Evolutionary conservation across 768 basidiomycete genomes (phyloP).

Genomic region (Lentinula boryana): DNA sequence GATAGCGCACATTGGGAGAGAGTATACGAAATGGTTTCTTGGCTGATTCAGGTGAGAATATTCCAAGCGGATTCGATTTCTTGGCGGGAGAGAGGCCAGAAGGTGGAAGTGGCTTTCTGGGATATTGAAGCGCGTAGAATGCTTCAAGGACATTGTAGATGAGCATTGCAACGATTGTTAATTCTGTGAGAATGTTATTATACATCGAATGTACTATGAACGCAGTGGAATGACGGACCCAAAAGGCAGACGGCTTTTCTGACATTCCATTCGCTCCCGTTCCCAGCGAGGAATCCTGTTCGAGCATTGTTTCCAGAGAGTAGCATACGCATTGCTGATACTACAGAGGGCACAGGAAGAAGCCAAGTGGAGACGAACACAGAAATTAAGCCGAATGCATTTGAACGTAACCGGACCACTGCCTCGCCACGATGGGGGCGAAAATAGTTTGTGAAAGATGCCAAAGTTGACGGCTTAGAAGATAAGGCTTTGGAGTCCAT

Average conservation of each 20-base stretch:
- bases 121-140: slow-evolving; percentile 3
- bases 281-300: neutral
- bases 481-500: neutral
- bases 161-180: neutral
- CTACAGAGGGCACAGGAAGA: neutral
- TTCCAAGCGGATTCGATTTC: neutral
- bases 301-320: neutral
- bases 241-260: neutral
- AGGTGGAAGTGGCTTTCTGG: neutral
- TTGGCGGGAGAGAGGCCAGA: neutral
- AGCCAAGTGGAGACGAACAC: slow-evolving; percentile 4
- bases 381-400: neutral
- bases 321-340: neutral
- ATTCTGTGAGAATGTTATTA: neutral
- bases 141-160: neutral
- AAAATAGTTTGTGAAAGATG: neutral
- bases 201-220: neutral
- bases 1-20: neutral
- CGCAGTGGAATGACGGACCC: neutral
- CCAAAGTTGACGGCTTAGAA: neutral
- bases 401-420: neutral
- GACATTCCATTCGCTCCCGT: neutral
- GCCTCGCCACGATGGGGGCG: slow-evolving; percentile 3
- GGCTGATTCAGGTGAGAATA: neutral
- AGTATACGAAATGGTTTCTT: slow-evolving; percentile 3